Evolutionary conservation across 805 yeast species (phyloP).

Genomic region (Saccharomycopsis schoenii): DNA sequence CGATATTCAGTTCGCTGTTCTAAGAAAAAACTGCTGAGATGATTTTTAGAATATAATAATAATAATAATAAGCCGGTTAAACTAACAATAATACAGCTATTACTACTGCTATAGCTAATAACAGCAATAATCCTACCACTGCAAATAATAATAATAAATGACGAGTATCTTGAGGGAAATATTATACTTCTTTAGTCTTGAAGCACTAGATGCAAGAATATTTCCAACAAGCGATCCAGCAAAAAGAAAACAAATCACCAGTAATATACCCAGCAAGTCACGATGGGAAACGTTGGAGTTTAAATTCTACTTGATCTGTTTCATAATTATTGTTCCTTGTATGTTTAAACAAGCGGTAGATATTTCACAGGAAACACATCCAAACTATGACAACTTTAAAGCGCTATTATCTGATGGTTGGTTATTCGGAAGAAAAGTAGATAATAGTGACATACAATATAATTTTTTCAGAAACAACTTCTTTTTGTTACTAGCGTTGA

Average conservation of each 20-base stretch:
- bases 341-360: slow-evolving; percentile 76
- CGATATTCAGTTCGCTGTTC: not conserved
- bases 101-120: too few species aligned
- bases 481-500: slow-evolving; percentile 46
- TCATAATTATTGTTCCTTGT: slow-evolving; percentile 64
- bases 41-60: not conserved
- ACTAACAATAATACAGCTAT: not conserved
- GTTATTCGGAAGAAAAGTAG: slow-evolving; percentile 84
- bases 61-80: too few species aligned
- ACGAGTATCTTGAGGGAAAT: not conserved
- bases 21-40: not conserved
- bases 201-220: slow-evolving; percentile 10
- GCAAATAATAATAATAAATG: not conserved
- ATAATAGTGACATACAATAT: slow-evolving; percentile 87
- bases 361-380: slow-evolving; percentile 65
- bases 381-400: slow-evolving; percentile 57
- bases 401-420: slow-evolving; percentile 69
- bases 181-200: slow-evolving; percentile 3
- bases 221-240: slow-evolving; percentile 6
- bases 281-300: slow-evolving; percentile 77
- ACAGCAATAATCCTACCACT: too few species aligned
- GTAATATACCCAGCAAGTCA: slow-evolving; percentile 24
- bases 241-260: slow-evolving; percentile 3
- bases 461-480: slow-evolving; percentile 78
- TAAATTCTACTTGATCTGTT: slow-evolving; percentile 51